Evolutionary conservation across 371 early-diverging fungal genomes (phyloP).

Genomic region (Syncephalastrum contaminatum): DNA sequence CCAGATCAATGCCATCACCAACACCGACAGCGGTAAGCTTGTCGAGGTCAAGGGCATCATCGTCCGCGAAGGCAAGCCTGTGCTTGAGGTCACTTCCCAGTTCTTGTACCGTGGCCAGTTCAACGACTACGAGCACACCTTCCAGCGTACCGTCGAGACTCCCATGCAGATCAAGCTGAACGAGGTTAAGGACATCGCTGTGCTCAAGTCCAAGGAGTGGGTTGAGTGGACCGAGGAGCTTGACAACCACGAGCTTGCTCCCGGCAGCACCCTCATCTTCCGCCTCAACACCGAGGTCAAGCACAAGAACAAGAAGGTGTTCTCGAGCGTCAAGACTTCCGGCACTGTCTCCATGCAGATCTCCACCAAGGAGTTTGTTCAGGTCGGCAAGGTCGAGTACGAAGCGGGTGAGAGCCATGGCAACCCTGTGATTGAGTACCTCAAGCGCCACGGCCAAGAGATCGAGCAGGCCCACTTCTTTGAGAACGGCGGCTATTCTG

Average conservation of each 20-base stretch:
- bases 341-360: conserved; percentile 85
- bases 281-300: conserved; percentile 76
- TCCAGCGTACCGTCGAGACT: conserved; percentile 82
- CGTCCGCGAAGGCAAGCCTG: conserved; percentile 59
- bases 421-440: conserved; percentile 80
- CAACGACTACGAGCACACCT: conserved; percentile 80
- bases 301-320: conserved; percentile 74
- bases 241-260: conserved; percentile 61
- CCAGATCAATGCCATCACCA: conserved; percentile 75
- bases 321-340: conserved; percentile 69
- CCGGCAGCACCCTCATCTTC: conserved; percentile 82
- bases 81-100: conserved; percentile 76
- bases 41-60: conserved; percentile 85
- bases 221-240: conserved; percentile 71
- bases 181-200: conserved; percentile 82
- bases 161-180: conserved; percentile 78
- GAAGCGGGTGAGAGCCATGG: conserved; percentile 74
- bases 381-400: conserved; percentile 82
- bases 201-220: conserved; percentile 91
- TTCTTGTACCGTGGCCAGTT: conserved; percentile 94
- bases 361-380: conserved; percentile 80
- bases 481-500: conserved; percentile 90
- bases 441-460: conserved; percentile 76
- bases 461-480: conserved; percentile 84
- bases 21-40: conserved; percentile 88